Base-by-base conservation (phyloP, 129 eudicot genomes). In the Flaveria robusta region DNA sequence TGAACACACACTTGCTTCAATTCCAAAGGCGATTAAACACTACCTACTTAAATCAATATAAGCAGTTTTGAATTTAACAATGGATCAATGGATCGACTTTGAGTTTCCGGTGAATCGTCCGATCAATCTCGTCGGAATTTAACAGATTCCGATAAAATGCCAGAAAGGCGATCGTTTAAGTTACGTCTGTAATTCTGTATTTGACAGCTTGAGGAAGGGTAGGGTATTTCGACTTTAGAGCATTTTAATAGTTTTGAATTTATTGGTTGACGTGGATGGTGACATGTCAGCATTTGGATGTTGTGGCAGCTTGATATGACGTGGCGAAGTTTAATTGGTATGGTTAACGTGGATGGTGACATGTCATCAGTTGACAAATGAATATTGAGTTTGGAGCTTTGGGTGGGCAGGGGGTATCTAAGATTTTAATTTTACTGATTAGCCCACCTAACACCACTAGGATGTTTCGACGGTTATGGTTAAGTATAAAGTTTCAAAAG, bases 11-110 rank as follows among this genome's bases (percentile, higher is more conserved):
- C 13, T 37, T 8, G 68, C 43, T 63, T 47, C 63, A 56, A 78
- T 45, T 62, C 43, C 41, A 37, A 59, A 54, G 69, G 37, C 37
- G 77, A 80, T 85, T 81, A 47, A 55, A 26, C 41, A 65, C 22
- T 20, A 58, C 12, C 12, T 27, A 10, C 85, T n/a, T n/a, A n/a
- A n/a, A n/a, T n/a, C n/a, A n/a, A n/a, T n/a, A n/a, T n/a, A n/a
- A n/a, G n/a, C n/a, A n/a, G n/a, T n/a, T n/a, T n/a, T 41, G 72
- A 68, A 51, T 56, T 81, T 75, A 66, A 71, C 47, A 71, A 71
- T 15, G 45, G 65, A 19, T 70, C 68, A 34, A 34, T 34, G 39
- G 43, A 15, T 27, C 42, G 39, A 62, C 16, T 63, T 14, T 62
- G 78, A 54, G 13, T 55, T 20, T 54, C 9, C 62, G 27, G 27